Evolutionary conservation across 2,329 filamentous ascomycete species (phyloP).

Genomic region (Chaetomium globosum): DNA sequence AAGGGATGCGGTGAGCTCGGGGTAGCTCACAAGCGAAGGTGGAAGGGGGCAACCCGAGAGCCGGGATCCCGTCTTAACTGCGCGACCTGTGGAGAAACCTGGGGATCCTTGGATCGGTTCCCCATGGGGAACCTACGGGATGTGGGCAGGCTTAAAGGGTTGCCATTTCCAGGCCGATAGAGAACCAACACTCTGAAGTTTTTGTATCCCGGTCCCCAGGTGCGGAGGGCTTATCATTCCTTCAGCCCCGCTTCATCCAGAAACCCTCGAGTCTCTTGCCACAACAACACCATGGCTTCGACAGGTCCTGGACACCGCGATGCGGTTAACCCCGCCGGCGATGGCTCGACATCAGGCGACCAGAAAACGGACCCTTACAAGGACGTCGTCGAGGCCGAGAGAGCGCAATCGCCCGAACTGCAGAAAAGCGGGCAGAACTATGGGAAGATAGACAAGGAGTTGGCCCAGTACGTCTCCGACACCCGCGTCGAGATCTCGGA

Average conservation of each 20-base stretch:
- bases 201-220: neutral
- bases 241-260: neutral
- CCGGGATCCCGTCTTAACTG: neutral
- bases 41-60: conserved; percentile 5
- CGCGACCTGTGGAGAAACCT: conserved; percentile 5
- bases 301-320: neutral
- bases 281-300: conserved; percentile 3
- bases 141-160: conserved; percentile 10
- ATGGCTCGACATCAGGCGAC: neutral
- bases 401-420: conserved; percentile 38
- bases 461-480: conserved; percentile 68
- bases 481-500: conserved; percentile 59
- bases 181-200: neutral
- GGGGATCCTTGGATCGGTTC: neutral
- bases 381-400: conserved; percentile 21
- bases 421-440: conserved; percentile 56
- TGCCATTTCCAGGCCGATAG: neutral
- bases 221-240: neutral
- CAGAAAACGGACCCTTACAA: conserved; percentile 13
- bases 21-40: conserved; percentile 10
- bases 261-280: neutral
- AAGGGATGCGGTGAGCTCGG: conserved; percentile 17
- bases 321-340: neutral
- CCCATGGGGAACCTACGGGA: conserved; percentile 20
- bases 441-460: conserved; percentile 64